phyloP scores from a whole-genome alignment of 192 early-diverging fungal species.

The Thoreauomyces humboldtii region DNA sequence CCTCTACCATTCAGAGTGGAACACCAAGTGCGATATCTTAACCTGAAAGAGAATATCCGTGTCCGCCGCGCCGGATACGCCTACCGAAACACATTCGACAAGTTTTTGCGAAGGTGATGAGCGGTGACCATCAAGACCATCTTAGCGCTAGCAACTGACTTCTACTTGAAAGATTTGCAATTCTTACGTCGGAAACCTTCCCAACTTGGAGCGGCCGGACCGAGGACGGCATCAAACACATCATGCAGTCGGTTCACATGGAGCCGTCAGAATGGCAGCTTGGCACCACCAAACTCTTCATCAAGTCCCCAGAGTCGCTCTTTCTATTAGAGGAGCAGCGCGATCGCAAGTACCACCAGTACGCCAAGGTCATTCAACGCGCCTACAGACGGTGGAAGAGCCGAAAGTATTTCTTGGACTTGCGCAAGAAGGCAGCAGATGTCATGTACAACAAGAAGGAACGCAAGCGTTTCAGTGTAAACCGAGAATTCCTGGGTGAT shows the following conservation, averaged over 20 bases:
- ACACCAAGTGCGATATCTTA: constrained; percentile 96
- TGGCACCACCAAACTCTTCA: constrained; percentile 92
- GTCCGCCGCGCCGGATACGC: constrained; percentile 97
- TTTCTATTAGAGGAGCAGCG: constrained; percentile 90
- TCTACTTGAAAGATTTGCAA: constrained; percentile 61
- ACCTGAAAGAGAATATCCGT: constrained; percentile 95
- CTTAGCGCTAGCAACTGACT: neutral
- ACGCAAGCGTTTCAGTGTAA: constrained; percentile 82
- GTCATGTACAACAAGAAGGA: constrained; percentile 89
- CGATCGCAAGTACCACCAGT: constrained; percentile 94
- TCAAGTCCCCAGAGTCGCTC: constrained; percentile 90
- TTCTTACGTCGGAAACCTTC: constrained; percentile 73
- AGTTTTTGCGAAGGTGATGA: constrained; percentile 64
- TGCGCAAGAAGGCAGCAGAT: constrained; percentile 91
- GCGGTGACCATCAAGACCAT: too few relatives aligned
- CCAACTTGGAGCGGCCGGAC: constrained; percentile 77
- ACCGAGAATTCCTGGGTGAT: constrained; percentile 87
- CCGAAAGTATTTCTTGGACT: constrained; percentile 81
- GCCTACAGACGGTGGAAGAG: constrained; percentile 88
- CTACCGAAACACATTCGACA: constrained; percentile 92
- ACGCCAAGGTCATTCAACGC: constrained; percentile 89
- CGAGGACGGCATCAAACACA: constrained; percentile 69
- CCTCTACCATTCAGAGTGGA: constrained; percentile 72
- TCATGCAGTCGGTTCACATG: constrained; percentile 85
- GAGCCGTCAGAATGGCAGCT: constrained; percentile 90